Evolutionary conservation across 2,329 filamentous ascomycete genomes (phyloP).

Genomic region (Calonectria fujianensis): DNA sequence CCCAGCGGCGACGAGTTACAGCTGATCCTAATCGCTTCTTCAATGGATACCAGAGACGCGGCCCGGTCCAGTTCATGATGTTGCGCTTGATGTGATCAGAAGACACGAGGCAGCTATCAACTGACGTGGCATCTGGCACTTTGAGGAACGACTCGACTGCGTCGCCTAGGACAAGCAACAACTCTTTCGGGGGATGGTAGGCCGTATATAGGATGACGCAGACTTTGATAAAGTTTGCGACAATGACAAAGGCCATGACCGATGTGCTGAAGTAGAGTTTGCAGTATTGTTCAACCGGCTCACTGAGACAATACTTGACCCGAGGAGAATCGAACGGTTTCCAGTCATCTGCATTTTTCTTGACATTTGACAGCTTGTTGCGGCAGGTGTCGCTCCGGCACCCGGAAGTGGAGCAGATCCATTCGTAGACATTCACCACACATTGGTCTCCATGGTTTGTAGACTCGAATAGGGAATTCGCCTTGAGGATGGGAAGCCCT

Average conservation of each 20-base stretch:
- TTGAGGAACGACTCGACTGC: conserved; percentile 29
- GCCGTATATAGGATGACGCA: conserved; percentile 9
- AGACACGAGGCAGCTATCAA: conserved; percentile 26
- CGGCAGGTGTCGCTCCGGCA: neutral
- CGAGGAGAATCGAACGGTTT: conserved; percentile 14
- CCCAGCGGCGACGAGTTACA: conserved; percentile 29
- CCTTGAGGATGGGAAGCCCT: neutral
- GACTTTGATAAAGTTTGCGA: conserved; percentile 17
- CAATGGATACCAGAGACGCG: neutral
- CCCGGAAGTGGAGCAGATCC: neutral
- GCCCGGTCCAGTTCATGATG: conserved; percentile 3
- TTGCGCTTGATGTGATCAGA: conserved; percentile 17
- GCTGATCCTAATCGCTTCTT: conserved; percentile 21
- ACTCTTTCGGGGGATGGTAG: conserved; percentile 32
- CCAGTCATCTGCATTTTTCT: conserved; percentile 15
- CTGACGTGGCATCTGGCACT: conserved; percentile 15
- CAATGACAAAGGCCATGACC: conserved; percentile 6
- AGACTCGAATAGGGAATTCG: neutral
- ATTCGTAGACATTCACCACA: conserved; percentile 4
- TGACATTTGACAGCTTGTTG: neutral
- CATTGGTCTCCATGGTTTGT: neutral
- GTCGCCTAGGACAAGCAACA: conserved; percentile 16
- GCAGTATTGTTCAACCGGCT: conserved; percentile 26
- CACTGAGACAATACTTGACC: conserved; percentile 27
- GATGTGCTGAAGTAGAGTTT: conserved; percentile 1